Conservation (phyloP, 768 basidiomycete genomes). For the Leccinum obscurum region DNA sequence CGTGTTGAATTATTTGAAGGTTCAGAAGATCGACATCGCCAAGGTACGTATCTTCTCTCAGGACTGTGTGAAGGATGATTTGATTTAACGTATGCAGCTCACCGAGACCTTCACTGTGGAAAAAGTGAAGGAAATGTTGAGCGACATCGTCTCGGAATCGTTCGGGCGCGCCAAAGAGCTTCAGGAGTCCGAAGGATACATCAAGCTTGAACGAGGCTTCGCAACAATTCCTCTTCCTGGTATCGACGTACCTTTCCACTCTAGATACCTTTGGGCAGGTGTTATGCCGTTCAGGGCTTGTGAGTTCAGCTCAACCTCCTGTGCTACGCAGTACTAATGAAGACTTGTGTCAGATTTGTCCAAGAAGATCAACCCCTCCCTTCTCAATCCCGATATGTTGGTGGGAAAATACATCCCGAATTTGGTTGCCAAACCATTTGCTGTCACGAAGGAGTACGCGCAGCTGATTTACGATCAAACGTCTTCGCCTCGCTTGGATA, state of each 20-base stretch:
- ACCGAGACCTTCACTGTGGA: slow-evolving; percentile 87
- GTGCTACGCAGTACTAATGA: slow-evolving; percentile 1
- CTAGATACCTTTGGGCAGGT: slow-evolving; percentile 98
- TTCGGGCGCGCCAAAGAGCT: slow-evolving; percentile 73
- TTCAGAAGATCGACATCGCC: slow-evolving; percentile 91
- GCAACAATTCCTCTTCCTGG: slow-evolving; percentile 95
- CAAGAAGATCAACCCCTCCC: slow-evolving; percentile 93
- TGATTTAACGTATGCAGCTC: slow-evolving; percentile 49
- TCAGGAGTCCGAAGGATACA: slow-evolving; percentile 80
- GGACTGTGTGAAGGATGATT: background rate
- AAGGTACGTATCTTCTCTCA: slow-evolving; percentile 50
- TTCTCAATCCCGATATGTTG: slow-evolving; percentile 93
- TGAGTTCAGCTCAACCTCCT: slow-evolving; percentile 42
- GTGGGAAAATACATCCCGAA: slow-evolving; percentile 97
- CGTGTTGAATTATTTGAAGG: slow-evolving; percentile 93
- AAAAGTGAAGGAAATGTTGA: slow-evolving; percentile 94
- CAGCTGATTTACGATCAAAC: slow-evolving; percentile 98
- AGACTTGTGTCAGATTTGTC: slow-evolving; percentile 65
- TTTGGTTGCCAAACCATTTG: slow-evolving; percentile 86
- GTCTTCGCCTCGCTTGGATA: slow-evolving; percentile 90
- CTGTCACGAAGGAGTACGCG: slow-evolving; percentile 81
- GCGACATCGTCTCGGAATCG: slow-evolving; percentile 86
- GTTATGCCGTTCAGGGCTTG: slow-evolving; percentile 97
- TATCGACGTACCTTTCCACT: slow-evolving; percentile 99
- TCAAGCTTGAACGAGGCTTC: slow-evolving; percentile 95